A percentile compares a stretch with the other conserved stretches of the same genome.
phyloP scores from a whole-genome alignment of 345 rosid genomes.

The Melaleuca alternifolia region DNA sequence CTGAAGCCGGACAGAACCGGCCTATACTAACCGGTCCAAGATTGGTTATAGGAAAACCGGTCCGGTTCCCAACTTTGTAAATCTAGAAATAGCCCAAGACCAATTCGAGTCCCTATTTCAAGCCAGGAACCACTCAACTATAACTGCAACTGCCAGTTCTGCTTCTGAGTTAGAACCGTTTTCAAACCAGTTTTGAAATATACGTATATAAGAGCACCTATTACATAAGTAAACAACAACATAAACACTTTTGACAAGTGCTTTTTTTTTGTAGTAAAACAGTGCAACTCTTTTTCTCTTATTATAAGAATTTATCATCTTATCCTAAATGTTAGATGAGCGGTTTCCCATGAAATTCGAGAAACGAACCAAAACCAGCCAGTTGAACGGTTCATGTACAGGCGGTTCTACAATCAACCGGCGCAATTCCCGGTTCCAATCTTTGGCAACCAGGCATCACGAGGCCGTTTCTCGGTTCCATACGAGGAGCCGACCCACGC shows the following conservation, averaged over 20 bases:
- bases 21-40: not conserved
- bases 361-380: not conserved
- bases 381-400: not conserved
- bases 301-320: not conserved
- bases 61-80: not conserved
- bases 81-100: not conserved
- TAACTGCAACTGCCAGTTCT: not conserved
- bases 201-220: not conserved
- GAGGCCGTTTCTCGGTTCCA: not conserved
- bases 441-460: no score
- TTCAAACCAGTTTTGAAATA: not conserved
- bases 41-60: not conserved
- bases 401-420: not conserved
- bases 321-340: not conserved
- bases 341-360: not conserved
- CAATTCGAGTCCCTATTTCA: not conserved
- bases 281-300: not conserved
- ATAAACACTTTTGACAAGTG: not conserved
- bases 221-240: not conserved
- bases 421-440: not conserved
- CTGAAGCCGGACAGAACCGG: rapidly evolving
- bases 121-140: no score
- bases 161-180: no score
- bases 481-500: not conserved
- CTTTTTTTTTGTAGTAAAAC: not conserved